phyloP scores from a whole-genome alignment of 2,329 filamentous ascomycete species.

The Colletotrichum sojae region DNA sequence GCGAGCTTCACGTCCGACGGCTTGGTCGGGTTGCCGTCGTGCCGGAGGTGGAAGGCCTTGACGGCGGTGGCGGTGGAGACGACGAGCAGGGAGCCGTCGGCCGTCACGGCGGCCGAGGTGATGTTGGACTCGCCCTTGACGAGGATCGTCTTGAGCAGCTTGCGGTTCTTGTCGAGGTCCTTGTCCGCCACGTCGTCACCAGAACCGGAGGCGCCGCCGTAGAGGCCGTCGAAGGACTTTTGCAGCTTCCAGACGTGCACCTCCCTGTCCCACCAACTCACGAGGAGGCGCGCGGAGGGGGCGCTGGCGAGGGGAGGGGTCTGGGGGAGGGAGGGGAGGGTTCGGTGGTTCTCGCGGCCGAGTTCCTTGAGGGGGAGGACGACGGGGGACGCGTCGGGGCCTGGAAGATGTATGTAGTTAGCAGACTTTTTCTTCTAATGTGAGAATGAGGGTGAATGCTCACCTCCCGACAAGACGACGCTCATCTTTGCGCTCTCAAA shows the following conservation, averaged over 20 bases:
- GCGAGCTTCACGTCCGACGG: slow-evolving; percentile 76
- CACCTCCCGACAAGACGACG: slow-evolving; percentile 92
- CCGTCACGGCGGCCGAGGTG: slow-evolving; percentile 79
- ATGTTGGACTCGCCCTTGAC: slow-evolving; percentile 86
- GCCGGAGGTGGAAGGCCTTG: slow-evolving; percentile 81
- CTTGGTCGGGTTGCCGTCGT: slow-evolving; percentile 60
- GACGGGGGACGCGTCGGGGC: slow-evolving; percentile 87
- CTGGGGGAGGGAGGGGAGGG: slow-evolving; percentile 88
- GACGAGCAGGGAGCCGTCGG: slow-evolving; percentile 80
- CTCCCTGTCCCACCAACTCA: slow-evolving; percentile 94
- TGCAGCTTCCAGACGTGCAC: slow-evolving; percentile 83
- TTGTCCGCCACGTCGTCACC: slow-evolving; percentile 52
- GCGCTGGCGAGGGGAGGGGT: slow-evolving; percentile 81
- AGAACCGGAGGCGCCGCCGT: slow-evolving; percentile 56
- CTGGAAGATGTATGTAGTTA: slow-evolving; percentile 57
- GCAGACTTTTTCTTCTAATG: background rate
- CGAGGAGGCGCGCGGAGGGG: slow-evolving; percentile 79
- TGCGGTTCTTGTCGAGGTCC: slow-evolving; percentile 68
- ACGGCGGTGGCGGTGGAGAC: slow-evolving; percentile 81
- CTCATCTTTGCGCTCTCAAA: slow-evolving; percentile 89
- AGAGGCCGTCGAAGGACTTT: slow-evolving; percentile 62
- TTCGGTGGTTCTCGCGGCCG: slow-evolving; percentile 87
- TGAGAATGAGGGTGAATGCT: slow-evolving; percentile 23
- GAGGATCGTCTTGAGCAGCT: slow-evolving; percentile 78
- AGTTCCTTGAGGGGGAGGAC: slow-evolving; percentile 81